Conservation (phyloP, 1,139 yeast genomes). For the Saccharomyces pastorianus region DNA sequence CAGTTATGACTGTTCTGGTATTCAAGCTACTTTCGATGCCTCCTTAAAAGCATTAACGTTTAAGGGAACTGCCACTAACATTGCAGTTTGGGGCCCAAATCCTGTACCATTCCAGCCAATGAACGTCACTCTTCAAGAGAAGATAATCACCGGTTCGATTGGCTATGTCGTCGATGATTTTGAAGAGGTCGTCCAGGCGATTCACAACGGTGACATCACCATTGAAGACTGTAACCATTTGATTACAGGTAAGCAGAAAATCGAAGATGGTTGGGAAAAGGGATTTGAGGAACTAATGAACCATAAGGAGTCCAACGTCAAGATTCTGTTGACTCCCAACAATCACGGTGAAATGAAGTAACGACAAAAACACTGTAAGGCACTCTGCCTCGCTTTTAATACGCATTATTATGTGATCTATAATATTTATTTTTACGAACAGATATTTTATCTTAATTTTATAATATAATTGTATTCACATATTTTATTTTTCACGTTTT, state of each 20-base stretch:
- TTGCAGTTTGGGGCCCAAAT: constrained; percentile 44
- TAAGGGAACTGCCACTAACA: constrained; percentile 44
- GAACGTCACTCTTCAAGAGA: constrained; percentile 40
- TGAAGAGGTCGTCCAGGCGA: constrained; percentile 40
- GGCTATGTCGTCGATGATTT: constrained; percentile 43
- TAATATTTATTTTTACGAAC: not conserved
- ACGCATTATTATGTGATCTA: not conserved
- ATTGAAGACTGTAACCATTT: constrained; percentile 34
- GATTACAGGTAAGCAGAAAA: constrained; percentile 38
- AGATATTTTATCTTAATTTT: not conserved
- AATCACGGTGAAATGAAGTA: constrained; percentile 16
- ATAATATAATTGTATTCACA: too few relatives aligned
- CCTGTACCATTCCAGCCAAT: constrained; percentile 39
- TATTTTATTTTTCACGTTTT: not conserved
- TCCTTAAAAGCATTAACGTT: constrained; percentile 37
- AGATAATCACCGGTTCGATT: constrained; percentile 41
- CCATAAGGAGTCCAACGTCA: constrained; percentile 41
- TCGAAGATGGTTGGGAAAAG: constrained; percentile 39
- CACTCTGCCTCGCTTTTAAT: not conserved
- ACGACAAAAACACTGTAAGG: not conserved
- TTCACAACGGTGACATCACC: constrained; percentile 37
- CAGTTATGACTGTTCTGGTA: constrained; percentile 46
- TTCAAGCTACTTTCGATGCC: constrained; percentile 38
- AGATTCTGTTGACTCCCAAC: constrained; percentile 34
- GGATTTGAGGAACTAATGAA: constrained; percentile 39